phyloP scores from a whole-genome alignment of 257 asterid genomes.

The Solanum rostratum region DNA sequence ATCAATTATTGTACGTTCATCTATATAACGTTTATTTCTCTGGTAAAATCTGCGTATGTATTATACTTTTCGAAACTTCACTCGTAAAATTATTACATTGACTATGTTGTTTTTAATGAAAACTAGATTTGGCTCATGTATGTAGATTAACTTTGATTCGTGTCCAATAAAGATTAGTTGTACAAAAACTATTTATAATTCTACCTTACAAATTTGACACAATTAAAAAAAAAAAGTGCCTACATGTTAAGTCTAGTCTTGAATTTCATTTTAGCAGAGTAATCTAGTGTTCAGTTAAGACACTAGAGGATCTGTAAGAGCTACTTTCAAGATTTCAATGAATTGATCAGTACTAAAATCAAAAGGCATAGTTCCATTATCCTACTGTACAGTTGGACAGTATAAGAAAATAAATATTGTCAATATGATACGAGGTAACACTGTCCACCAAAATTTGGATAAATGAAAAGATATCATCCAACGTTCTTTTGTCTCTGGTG shows the following conservation, averaged over 20 bases:
- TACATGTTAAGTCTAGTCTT: background rate
- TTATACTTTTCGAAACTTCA: background rate
- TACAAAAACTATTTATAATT: no score
- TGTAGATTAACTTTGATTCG: background rate
- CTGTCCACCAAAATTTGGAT: background rate
- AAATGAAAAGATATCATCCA: background rate
- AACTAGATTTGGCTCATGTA: background rate
- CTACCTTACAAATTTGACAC: no score
- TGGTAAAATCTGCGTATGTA: no score
- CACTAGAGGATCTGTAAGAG: background rate
- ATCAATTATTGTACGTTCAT: background rate
- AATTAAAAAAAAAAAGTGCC: background rate
- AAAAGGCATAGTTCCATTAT: background rate
- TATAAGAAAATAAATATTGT: background rate
- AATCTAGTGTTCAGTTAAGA: background rate
- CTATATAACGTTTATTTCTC: background rate
- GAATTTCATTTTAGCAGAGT: background rate
- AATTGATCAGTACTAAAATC: background rate
- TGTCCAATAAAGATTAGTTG: no score
- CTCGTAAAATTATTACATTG: no score
- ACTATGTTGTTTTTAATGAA: background rate
- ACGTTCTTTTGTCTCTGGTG: background rate
- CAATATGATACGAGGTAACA: background rate
- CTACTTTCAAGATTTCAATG: background rate
- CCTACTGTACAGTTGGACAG: background rate